Percentiles rank a stretch among this genome's conserved stretches.
phyloP scores from a whole-genome alignment of 2,329 filamentous ascomycete species.

The Talaromyces piceae region DNA sequence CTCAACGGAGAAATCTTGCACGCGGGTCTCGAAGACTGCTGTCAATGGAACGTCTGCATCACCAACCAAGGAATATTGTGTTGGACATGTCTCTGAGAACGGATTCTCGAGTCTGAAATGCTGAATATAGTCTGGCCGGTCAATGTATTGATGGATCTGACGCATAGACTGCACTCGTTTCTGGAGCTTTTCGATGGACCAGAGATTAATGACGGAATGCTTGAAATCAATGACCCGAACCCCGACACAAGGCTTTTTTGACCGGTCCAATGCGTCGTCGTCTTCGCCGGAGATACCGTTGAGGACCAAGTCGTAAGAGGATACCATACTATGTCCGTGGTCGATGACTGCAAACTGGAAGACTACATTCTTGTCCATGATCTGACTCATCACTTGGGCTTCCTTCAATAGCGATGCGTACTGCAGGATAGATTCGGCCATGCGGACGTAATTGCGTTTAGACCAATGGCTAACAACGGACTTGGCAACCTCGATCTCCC shows the following conservation, averaged over 20 bases:
- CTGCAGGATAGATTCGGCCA: slow-evolving; percentile 87
- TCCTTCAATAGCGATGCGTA: slow-evolving; percentile 85
- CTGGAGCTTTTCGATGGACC: slow-evolving; percentile 89
- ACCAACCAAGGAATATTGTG: slow-evolving; percentile 83
- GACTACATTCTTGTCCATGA: slow-evolving; percentile 83
- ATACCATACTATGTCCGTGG: slow-evolving; percentile 77
- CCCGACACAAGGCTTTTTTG: slow-evolving; percentile 82
- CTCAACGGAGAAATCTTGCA: slow-evolving; percentile 89
- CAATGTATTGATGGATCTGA: slow-evolving; percentile 93
- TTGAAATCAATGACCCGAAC: slow-evolving; percentile 88
- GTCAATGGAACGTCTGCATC: slow-evolving; percentile 88
- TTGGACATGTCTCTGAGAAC: slow-evolving; percentile 84
- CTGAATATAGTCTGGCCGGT: slow-evolving; percentile 87
- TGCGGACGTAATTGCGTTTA: slow-evolving; percentile 77
- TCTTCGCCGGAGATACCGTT: slow-evolving; percentile 85
- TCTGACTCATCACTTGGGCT: slow-evolving; percentile 95
- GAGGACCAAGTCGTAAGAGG: slow-evolving; percentile 92
- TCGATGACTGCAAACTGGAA: slow-evolving; percentile 95
- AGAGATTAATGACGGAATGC: slow-evolving; percentile 76
- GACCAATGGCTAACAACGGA: slow-evolving; percentile 68
- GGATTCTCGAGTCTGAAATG: slow-evolving; percentile 90
- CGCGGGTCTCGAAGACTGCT: slow-evolving; percentile 87
- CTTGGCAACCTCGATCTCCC: slow-evolving; percentile 64
- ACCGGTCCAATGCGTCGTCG: slow-evolving; percentile 70
- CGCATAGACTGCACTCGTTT: slow-evolving; percentile 86